phyloP scores from a whole-genome alignment of 208 protist genomes.

The Leishmania major region DNA sequence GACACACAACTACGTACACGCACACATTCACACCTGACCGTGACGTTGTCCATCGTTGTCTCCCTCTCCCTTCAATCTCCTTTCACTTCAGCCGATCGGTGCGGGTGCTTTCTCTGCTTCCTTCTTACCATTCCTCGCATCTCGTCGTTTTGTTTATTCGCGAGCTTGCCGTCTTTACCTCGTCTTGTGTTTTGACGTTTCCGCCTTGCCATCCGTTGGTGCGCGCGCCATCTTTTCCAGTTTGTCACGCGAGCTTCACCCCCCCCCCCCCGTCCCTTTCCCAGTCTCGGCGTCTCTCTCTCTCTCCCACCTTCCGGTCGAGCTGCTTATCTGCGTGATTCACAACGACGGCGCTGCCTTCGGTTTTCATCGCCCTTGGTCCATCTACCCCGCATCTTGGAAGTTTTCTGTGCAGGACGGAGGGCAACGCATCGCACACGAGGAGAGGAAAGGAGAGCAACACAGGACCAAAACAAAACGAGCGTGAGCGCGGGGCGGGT shows the following conservation, averaged over 20 bases:
- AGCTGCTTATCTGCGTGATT: not conserved
- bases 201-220: not conserved
- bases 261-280: not conserved
- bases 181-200: not conserved
- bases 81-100: not conserved
- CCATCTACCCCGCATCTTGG: not conserved
- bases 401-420: not conserved
- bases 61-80: not conserved
- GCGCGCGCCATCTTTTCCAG: not conserved
- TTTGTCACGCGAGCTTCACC: not conserved
- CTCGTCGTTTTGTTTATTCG: not conserved
- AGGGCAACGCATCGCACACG: not conserved
- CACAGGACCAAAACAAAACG: not conserved
- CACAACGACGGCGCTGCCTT: not conserved
- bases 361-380: not conserved
- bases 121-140: not conserved
- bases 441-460: not conserved
- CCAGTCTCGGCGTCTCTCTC: not conserved
- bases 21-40: not conserved
- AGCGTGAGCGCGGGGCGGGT: not conserved
- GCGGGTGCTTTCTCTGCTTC: not conserved
- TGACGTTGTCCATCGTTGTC: not conserved
- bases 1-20: not conserved
- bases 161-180: not conserved
- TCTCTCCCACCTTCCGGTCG: constrained; percentile 1